Evolutionary conservation across 2,329 filamentous ascomycete genomes (phyloP), one percentile per base, ranked within the genome.

Genomic region (Penicillium capsulatum): DNA sequence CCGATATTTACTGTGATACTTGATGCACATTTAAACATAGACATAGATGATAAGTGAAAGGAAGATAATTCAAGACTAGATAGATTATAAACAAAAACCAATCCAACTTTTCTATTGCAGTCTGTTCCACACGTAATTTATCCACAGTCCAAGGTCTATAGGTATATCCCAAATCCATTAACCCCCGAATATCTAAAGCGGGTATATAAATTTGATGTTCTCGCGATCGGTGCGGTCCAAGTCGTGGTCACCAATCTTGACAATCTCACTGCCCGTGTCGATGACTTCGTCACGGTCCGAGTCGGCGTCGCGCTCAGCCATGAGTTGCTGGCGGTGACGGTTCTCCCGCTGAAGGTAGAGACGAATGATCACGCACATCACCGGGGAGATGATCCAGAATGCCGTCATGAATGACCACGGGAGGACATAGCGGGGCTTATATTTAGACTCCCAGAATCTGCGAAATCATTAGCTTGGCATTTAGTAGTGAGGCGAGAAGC

Each of bases 361-460:
- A 15, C 40, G 35, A 17, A 43, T 43, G 20, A 43, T 32, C 13
- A 43, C 34, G 14, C 40, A 43, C 40, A 43, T 43, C 8, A 34
- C 27, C 10, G 35, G 40, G 7, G 40, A 43, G 16, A 43, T 43
- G 10, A 38, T 11, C 35, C 35, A 43, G 16, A 43, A 43, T 24
- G 40, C 40, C 2, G 35, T 43, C 40, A 43, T 43, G 20, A 43
- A 43, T 8, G 35, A 31, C 40, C 40, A 43, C 0, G 40, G 35
- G 9, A 43, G 31, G 3, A 32, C 27, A 22, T 43, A 38, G 32
- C 24, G 40, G 3, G 40, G 40, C 19, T 31, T 22, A 14, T 43
- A 38, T 22, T 43, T 43, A 5, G 40, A 31, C 31, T 43, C 31
- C 40, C 40, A 43, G 27, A 43, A 43, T 24, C 35, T 43, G 7